These are phyloP conservation scores for Phallus indusiatus DNA, from an alignment of 768 basidiomycete genomes.

Conservation along the genomic window DNA sequence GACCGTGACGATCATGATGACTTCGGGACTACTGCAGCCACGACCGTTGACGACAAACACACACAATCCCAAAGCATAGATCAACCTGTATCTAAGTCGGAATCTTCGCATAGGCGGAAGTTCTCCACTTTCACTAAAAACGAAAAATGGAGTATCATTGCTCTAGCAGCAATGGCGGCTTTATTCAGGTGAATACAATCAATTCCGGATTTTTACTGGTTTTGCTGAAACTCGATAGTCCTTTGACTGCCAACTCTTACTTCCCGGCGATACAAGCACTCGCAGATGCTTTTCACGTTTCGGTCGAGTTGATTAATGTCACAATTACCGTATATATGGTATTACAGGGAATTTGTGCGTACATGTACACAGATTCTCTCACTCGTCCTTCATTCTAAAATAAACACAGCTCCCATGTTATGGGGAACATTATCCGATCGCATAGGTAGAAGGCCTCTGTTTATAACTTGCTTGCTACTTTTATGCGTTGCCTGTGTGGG, in stretches of 20 bases:
- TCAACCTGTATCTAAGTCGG: not conserved
- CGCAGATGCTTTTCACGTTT: constrained; percentile 49
- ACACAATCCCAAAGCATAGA: not conserved
- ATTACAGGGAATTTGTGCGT: constrained; percentile 52
- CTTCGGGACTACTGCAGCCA: not conserved
- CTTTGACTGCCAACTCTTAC: constrained; percentile 69
- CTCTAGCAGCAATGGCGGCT: constrained; percentile 45
- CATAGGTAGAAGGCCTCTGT: constrained; percentile 53
- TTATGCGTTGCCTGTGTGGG: constrained; percentile 59
- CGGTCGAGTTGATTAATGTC: constrained; percentile 65
- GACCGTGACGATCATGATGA: not conserved
- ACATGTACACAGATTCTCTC: not conserved
- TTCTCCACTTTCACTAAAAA: constrained; percentile 41
- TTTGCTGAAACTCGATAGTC: constrained; percentile 27
- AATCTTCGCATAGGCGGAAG: constrained; percentile 1
- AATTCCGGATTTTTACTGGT: not conserved
- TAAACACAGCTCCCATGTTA: constrained; percentile 44
- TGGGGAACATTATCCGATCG: constrained; percentile 50
- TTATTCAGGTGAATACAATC: constrained; percentile 43
- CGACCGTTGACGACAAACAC: not conserved
- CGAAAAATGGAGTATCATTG: constrained; percentile 66
- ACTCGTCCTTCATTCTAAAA: not conserved
- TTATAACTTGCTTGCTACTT: constrained; percentile 52
- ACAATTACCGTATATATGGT: constrained; percentile 74
- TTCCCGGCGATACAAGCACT: constrained; percentile 64